Percentiles rank a stretch among this genome's conserved stretches.
Evolutionary conservation across 371 early-diverging fungal species (phyloP).

Genomic region (Mucor racemosus): DNA sequence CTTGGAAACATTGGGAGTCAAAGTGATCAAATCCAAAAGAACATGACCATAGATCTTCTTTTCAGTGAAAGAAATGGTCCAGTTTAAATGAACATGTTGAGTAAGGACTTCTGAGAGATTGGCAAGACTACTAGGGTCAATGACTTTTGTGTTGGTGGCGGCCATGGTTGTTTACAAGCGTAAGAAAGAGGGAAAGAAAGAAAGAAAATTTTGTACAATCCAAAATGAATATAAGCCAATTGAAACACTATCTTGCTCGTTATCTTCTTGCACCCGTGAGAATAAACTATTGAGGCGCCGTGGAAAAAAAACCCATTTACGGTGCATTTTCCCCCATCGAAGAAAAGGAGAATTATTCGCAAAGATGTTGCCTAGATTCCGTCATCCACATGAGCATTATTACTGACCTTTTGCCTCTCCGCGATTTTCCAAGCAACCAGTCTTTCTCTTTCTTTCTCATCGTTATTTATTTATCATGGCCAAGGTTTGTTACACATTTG

Average conservation of each 20-base stretch:
- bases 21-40: constrained; percentile 58
- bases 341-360: not conserved
- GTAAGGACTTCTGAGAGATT: constrained; percentile 78
- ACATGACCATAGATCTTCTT: constrained; percentile 75
- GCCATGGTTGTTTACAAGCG: not conserved
- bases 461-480: not conserved
- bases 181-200: not conserved
- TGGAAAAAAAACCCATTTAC: not conserved
- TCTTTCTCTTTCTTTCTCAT: not conserved
- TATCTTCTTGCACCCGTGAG: constrained; percentile 7
- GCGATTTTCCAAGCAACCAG: not conserved
- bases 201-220: not conserved
- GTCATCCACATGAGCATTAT: not conserved
- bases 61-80: constrained; percentile 76
- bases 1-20: constrained; percentile 54
- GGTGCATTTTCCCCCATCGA: not conserved
- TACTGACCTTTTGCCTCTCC: not conserved
- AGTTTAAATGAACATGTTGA: constrained; percentile 76
- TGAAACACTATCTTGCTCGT: not conserved
- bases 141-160: constrained; percentile 12
- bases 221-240: not conserved
- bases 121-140: constrained; percentile 86
- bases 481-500: not conserved
- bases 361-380: not conserved
- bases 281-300: constrained; percentile 5